Evolutionary conservation across 805 yeast species (phyloP).

Genomic region (Pichia insulana): DNA sequence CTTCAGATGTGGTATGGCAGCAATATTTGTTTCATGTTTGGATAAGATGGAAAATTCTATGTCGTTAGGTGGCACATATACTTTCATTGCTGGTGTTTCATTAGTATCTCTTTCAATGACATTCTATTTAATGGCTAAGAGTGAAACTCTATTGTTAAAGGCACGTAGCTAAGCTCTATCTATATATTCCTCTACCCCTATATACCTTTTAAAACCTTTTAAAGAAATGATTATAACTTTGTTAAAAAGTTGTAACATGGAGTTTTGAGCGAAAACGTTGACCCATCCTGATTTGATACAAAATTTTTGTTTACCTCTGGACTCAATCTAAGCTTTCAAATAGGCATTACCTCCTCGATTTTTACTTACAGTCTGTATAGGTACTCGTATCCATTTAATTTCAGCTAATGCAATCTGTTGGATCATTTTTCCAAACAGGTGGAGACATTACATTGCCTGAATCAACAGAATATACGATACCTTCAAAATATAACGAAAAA

Average conservation of each 20-base stretch:
- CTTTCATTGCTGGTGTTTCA: conserved; percentile 53
- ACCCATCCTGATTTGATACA: too few species aligned
- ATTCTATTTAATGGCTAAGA: conserved; percentile 12
- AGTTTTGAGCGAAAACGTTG: too few species aligned
- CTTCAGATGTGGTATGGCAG: conserved; percentile 64
- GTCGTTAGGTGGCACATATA: conserved; percentile 69
- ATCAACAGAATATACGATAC: neutral
- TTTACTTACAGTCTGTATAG: too few species aligned
- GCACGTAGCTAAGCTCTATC: neutral
- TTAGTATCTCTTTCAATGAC: conserved; percentile 11
- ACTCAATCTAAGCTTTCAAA: too few species aligned
- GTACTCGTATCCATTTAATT: too few species aligned
- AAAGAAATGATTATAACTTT: too few species aligned
- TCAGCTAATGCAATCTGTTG: conserved; percentile 2
- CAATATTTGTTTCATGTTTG: conserved; percentile 60
- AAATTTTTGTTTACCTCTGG: neutral
- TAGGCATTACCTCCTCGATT: too few species aligned
- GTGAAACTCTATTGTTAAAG: conserved; percentile 14
- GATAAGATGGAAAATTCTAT: conserved; percentile 48
- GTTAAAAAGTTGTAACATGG: too few species aligned
- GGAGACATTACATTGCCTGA: neutral
- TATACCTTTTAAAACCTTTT: too few species aligned
- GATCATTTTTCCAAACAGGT: too few species aligned
- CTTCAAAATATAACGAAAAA: too few species aligned
- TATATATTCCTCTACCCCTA: too few species aligned